Conservation (phyloP, 2,329 filamentous ascomycete genomes). For the Fusarium sp. region DNA sequence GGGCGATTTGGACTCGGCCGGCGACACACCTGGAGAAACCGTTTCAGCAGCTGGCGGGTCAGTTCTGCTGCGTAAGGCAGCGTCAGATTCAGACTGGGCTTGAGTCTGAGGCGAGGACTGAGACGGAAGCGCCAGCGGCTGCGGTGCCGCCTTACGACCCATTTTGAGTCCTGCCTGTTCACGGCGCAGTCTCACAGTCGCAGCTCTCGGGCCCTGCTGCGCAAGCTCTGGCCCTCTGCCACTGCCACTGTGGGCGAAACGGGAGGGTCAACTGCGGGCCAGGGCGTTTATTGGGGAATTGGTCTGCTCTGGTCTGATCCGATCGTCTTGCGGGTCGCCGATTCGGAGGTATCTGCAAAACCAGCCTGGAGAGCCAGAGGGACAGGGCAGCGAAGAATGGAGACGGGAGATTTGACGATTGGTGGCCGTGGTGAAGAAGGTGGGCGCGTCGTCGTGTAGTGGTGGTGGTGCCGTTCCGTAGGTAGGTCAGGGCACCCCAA, state of each 20-base stretch:
- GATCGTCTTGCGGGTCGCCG: slow-evolving; percentile 32
- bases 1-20: slow-evolving; percentile 57
- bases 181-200: slow-evolving; percentile 45
- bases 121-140: slow-evolving; percentile 66
- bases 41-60: slow-evolving; percentile 53
- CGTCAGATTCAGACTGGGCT: slow-evolving; percentile 54
- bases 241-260: slow-evolving; percentile 41
- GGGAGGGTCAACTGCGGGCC: slow-evolving; percentile 41
- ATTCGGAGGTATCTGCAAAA: slow-evolving; percentile 27
- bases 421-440: slow-evolving; percentile 37
- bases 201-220: slow-evolving; percentile 45
- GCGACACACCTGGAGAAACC: slow-evolving; percentile 50
- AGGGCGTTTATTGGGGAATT: slow-evolving; percentile 29
- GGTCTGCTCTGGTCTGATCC: slow-evolving; percentile 16
- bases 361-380: slow-evolving; percentile 16
- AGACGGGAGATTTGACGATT: slow-evolving; percentile 39
- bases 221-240: slow-evolving; percentile 42
- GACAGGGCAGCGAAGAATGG: slow-evolving; percentile 19
- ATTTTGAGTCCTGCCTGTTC: slow-evolving; percentile 56
- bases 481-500: slow-evolving; percentile 28
- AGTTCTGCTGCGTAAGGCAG: slow-evolving; percentile 52
- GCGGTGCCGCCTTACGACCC: slow-evolving; percentile 72
- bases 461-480: slow-evolving; percentile 20
- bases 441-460: slow-evolving; percentile 26
- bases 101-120: slow-evolving; percentile 37